phyloP scores from a whole-genome alignment of 176 grass and related monocot species.

The Carex scoparia region DNA sequence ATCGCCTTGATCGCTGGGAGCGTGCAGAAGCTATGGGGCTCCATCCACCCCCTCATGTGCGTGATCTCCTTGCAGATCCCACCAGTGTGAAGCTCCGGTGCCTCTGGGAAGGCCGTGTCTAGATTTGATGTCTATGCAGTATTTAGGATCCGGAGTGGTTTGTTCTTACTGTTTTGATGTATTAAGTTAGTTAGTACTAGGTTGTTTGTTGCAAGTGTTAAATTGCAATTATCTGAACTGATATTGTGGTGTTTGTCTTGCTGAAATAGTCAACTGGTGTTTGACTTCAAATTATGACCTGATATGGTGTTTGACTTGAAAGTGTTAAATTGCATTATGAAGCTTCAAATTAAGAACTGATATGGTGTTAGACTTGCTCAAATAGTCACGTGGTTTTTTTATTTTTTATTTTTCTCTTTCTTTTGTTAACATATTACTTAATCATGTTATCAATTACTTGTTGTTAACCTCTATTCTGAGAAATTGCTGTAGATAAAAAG shows the following conservation, averaged over 20 bases:
- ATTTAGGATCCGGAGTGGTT: not conserved
- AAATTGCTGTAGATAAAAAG: not conserved
- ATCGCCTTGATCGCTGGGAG: conserved; percentile 10
- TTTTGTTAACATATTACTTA: not conserved
- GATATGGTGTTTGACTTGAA: too few species aligned
- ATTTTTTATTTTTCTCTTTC: too few species aligned
- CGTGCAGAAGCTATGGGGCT: not conserved
- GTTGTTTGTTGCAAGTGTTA: not conserved
- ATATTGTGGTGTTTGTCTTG: not conserved
- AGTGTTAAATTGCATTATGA: too few species aligned
- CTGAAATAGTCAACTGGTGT: not conserved
- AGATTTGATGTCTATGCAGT: not conserved
- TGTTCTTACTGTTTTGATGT: not conserved
- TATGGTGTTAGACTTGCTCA: too few species aligned
- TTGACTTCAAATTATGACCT: not conserved
- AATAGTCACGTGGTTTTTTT: too few species aligned
- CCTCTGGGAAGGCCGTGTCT: conserved; percentile 29
- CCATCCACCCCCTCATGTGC: not conserved
- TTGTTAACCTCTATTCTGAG: not conserved
- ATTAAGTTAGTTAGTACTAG: not conserved
- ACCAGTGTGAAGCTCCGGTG: not conserved
- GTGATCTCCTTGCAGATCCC: not conserved
- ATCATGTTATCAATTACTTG: not conserved
- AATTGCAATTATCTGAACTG: not conserved
- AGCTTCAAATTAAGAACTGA: too few species aligned